These are phyloP conservation scores for Aspergillus sp. DNA, from an alignment of 2,329 filamentous ascomycete genomes.

Conservation along the genomic window DNA sequence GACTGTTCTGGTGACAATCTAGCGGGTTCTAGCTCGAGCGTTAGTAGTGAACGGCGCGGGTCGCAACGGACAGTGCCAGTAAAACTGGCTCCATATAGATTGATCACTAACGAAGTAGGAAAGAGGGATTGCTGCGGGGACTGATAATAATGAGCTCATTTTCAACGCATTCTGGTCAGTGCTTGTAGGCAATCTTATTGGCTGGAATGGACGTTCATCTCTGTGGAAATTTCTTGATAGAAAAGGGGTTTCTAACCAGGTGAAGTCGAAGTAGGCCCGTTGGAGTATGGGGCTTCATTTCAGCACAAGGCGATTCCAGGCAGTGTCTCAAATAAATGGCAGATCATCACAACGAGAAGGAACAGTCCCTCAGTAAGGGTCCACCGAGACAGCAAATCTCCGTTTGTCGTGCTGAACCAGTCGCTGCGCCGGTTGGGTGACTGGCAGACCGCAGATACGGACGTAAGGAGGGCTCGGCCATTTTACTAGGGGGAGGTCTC, in stretches of 20 bases:
- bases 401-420: constrained; percentile 1
- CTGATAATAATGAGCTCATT: constrained; percentile 1
- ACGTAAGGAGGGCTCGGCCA: constrained; percentile 8
- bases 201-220: constrained; percentile 13
- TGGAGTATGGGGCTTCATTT: not conserved
- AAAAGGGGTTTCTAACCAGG: constrained; percentile 4
- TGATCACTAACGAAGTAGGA: constrained; percentile 3
- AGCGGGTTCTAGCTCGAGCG: constrained; percentile 33
- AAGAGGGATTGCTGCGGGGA: not conserved
- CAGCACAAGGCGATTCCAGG: not conserved
- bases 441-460: constrained; percentile 1
- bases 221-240: not conserved
- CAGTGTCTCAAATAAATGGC: constrained; percentile 2
- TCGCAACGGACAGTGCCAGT: constrained; percentile 7
- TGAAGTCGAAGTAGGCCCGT: not conserved
- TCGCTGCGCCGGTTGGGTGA: not conserved
- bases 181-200: constrained; percentile 6
- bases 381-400: constrained; percentile 2
- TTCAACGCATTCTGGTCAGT: not conserved
- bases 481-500: constrained; percentile 15
- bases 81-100: not conserved
- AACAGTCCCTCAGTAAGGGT: constrained; percentile 1
- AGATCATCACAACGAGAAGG: constrained; percentile 13
- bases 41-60: constrained; percentile 19
- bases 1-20: constrained; percentile 28